Percentiles rank a stretch among this genome's conserved stretches.
phyloP scores from a whole-genome alignment of 1,284 basidiomycete species.

The Ceratobasidium sp. region DNA sequence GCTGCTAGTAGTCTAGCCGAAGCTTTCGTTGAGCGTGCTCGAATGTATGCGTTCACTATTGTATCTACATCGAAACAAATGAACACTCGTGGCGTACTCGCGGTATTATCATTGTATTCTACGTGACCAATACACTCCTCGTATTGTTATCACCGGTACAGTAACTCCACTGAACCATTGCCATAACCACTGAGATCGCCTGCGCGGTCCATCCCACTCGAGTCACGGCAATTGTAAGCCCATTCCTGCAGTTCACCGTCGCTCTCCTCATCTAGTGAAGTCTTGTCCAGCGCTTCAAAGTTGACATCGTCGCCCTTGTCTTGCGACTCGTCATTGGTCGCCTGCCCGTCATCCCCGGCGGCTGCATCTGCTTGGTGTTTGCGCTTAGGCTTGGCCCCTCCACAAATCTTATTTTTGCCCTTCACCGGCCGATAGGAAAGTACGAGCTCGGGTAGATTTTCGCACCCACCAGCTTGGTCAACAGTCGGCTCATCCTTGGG shows the following conservation, averaged over 20 bases:
- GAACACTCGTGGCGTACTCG: too few relatives aligned
- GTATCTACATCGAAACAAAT: too few relatives aligned
- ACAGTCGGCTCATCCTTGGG: too few relatives aligned
- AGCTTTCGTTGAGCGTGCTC: too few relatives aligned
- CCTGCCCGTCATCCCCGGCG: too few relatives aligned
- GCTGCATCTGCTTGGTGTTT: not conserved
- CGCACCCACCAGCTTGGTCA: not conserved
- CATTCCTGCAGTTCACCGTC: not conserved
- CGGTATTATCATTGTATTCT: too few relatives aligned
- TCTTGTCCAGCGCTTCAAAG: not conserved
- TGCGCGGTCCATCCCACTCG: too few relatives aligned
- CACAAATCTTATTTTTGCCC: not conserved
- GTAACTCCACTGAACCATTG: not conserved
- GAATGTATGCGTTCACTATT: too few relatives aligned
- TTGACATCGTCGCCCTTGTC: not conserved
- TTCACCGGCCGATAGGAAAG: not conserved
- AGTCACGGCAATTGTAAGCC: not conserved
- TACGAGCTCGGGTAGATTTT: not conserved
- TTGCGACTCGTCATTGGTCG: not conserved
- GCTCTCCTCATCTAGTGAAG: not conserved
- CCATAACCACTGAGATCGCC: too few relatives aligned
- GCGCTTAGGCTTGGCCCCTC: not conserved
- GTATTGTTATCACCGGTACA: too few relatives aligned
- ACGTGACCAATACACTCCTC: too few relatives aligned
- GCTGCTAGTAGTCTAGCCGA: too few relatives aligned